Percentiles rank a stretch among this genome's conserved stretches.
These are phyloP conservation scores for Pleurotus tuber-regium DNA, from an alignment of 768 basidiomycete species.

Conservation along the genomic window DNA sequence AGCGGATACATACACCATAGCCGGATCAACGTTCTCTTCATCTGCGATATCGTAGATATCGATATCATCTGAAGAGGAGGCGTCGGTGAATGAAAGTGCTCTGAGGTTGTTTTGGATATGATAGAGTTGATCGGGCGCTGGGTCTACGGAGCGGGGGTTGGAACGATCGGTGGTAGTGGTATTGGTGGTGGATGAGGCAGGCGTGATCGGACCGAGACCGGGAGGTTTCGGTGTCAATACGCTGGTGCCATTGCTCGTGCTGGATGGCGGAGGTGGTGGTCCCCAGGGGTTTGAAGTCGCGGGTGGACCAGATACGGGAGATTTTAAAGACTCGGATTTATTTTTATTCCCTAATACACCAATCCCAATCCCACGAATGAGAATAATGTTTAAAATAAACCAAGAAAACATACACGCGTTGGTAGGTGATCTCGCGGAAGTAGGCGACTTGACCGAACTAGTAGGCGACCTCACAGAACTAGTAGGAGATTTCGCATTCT, in stretches of 20 bases:
- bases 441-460: neutral
- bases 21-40: slow-evolving; percentile 7
- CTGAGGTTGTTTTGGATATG: neutral
- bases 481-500: neutral
- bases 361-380: too few species aligned
- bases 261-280: neutral
- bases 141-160: neutral
- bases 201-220: neutral
- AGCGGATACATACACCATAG: neutral
- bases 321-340: neutral
- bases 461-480: neutral
- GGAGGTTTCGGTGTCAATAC: neutral
- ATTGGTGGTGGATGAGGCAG: neutral
- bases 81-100: neutral
- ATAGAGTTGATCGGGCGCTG: neutral
- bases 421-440: neutral
- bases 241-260: slow-evolving; percentile 3
- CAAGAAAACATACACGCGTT: slow-evolving; percentile 10
- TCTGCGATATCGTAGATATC: slow-evolving; percentile 1
- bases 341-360: neutral
- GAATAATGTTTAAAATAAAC: too few species aligned
- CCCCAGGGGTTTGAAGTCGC: neutral
- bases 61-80: neutral
- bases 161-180: slow-evolving; percentile 8
- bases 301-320: neutral